These are phyloP conservation scores for Verbena officinalis DNA, from an alignment of 257 asterid genomes.

Conservation along the genomic window DNA sequence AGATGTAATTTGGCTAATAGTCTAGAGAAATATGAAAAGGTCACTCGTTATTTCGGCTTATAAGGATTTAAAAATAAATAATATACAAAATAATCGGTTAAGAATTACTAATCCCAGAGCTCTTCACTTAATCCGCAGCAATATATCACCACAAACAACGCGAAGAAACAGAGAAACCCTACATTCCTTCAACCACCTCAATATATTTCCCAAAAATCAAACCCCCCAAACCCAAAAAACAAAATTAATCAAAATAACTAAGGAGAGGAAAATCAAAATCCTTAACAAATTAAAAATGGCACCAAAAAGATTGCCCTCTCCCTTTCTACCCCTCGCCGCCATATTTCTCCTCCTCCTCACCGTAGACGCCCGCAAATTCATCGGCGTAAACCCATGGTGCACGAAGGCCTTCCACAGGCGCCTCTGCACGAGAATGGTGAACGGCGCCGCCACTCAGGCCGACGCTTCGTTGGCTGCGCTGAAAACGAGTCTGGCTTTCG, in stretches of 20 bases:
- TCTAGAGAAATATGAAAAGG: too few species aligned
- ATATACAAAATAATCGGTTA: neutral
- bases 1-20: too few species aligned
- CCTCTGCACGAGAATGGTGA: constrained; percentile 45
- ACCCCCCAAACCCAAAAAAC: too few species aligned
- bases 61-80: neutral
- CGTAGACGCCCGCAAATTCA: constrained; percentile 27
- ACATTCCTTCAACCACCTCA: neutral
- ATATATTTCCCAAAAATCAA: too few species aligned
- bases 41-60: too few species aligned
- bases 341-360: constrained; percentile 21
- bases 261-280: neutral
- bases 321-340: constrained; percentile 29
- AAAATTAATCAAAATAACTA: neutral
- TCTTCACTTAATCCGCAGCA: neutral
- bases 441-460: constrained; percentile 30
- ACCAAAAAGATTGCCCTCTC: constrained; percentile 18
- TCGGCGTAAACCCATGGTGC: constrained; percentile 45
- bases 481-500: constrained; percentile 25
- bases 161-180: constrained; percentile 16
- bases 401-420: constrained; percentile 34
- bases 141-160: neutral
- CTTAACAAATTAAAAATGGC: constrained; percentile 24
- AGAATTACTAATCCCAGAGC: neutral
- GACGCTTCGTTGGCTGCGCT: constrained; percentile 46